A percentile compares a stretch with the other conserved stretches of the same genome.
Evolutionary conservation across 495 filamentous ascomycete species (phyloP).

Genomic region (Penicillium angulare): DNA sequence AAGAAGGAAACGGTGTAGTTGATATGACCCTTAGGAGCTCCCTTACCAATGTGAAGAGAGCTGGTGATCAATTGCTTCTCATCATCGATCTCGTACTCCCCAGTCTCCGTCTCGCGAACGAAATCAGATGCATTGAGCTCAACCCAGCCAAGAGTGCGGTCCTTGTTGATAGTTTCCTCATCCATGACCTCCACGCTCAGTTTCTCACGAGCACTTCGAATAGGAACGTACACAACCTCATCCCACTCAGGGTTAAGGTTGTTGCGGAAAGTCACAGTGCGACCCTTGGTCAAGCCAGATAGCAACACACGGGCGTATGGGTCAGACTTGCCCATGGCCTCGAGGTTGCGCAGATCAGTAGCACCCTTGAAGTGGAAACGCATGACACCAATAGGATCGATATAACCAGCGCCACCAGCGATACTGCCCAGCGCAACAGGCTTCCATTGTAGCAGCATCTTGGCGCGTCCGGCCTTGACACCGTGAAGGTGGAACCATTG

Average conservation of each 20-base stretch:
- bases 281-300: constrained; percentile 82
- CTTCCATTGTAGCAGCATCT: constrained; percentile 91
- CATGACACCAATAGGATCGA: constrained; percentile 91
- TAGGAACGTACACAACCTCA: constrained; percentile 89
- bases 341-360: constrained; percentile 80
- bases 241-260: constrained; percentile 96
- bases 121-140: constrained; percentile 79
- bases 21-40: constrained; percentile 72
- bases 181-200: constrained; percentile 95
- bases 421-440: constrained; percentile 80
- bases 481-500: constrained; percentile 93
- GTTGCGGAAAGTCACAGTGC: constrained; percentile 93
- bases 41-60: constrained; percentile 63
- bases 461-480: constrained; percentile 78
- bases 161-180: constrained; percentile 81
- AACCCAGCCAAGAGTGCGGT: constrained; percentile 77
- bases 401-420: constrained; percentile 80
- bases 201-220: constrained; percentile 83
- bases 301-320: constrained; percentile 87
- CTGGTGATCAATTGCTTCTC: constrained; percentile 62
- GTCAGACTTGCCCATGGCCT: constrained; percentile 95
- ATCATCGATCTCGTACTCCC: constrained; percentile 79
- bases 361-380: constrained; percentile 88
- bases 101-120: constrained; percentile 70
- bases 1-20: constrained; percentile 89